Evolutionary conservation across 2,329 filamentous ascomycete genomes (phyloP).

Genomic region (Hymenoscyphus linearis): DNA sequence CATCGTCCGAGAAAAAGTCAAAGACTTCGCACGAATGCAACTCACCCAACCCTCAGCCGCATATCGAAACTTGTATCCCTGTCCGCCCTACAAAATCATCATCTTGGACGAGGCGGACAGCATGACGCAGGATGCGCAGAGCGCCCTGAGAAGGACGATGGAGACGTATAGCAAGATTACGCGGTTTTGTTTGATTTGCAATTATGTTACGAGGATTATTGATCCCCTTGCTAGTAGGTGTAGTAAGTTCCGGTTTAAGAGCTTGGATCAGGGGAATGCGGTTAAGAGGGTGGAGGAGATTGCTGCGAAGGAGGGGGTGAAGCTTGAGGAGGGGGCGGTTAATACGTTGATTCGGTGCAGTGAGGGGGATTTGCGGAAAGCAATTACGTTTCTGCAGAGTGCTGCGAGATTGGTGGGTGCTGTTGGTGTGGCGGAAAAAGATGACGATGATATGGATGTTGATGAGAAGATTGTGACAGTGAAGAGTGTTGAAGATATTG

Average conservation of each 20-base stretch:
- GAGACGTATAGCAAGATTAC: conserved; percentile 97
- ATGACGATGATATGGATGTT: conserved; percentile 40
- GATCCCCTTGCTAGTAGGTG: conserved; percentile 91
- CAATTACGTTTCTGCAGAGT: conserved; percentile 93
- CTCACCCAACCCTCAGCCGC: conserved; percentile 70
- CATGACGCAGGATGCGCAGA: conserved; percentile 98
- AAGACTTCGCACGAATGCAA: conserved; percentile 95
- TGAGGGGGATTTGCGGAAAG: conserved; percentile 91
- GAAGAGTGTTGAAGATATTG: conserved; percentile 85
- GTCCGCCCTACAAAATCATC: conserved; percentile 98
- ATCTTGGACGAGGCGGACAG: conserved; percentile 97
- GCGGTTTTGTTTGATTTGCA: conserved; percentile 94
- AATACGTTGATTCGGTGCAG: conserved; percentile 81
- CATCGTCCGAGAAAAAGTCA: conserved; percentile 96
- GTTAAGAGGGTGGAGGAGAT: conserved; percentile 76
- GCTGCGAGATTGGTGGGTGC: conserved; percentile 84
- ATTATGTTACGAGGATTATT: conserved; percentile 97
- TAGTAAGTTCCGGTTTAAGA: conserved; percentile 97
- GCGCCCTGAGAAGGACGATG: conserved; percentile 90
- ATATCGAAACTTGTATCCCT: conserved; percentile 72
- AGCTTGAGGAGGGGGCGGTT: conserved; percentile 70
- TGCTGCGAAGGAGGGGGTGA: conserved; percentile 70
- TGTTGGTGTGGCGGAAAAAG: conserved; percentile 39
- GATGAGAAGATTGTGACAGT: conserved; percentile 66
- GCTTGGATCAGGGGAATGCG: conserved; percentile 80